These are phyloP conservation scores for Nannizziopsis barbatae DNA, from an alignment of 2,329 filamentous ascomycete species.

Conservation along the genomic window DNA sequence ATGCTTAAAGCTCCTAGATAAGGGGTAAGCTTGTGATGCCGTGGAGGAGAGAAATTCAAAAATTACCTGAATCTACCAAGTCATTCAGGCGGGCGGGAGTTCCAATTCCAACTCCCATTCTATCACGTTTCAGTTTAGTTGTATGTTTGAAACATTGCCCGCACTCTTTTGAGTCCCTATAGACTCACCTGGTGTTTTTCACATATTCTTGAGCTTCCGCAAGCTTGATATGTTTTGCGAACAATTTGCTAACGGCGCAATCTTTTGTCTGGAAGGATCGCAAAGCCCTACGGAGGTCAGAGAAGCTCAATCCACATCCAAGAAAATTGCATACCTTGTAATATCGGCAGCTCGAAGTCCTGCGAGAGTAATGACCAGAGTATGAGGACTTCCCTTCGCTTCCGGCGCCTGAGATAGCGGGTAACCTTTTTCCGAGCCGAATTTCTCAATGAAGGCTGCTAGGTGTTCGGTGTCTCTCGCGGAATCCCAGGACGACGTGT, in stretches of 20 bases:
- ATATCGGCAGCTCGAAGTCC: slow-evolving; percentile 79
- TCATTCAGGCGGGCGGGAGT: slow-evolving; percentile 76
- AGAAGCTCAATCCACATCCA: slow-evolving; percentile 13
- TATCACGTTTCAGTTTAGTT: slow-evolving; percentile 20
- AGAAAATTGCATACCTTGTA: slow-evolving; percentile 45
- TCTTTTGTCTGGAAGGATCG: slow-evolving; percentile 71
- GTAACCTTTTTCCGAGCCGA: slow-evolving; percentile 43
- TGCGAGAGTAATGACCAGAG: slow-evolving; percentile 73
- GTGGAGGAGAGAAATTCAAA: neutral
- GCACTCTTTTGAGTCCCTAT: neutral
- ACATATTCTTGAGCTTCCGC: slow-evolving; percentile 72
- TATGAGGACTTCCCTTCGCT: slow-evolving; percentile 66
- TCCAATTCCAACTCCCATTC: slow-evolving; percentile 78
- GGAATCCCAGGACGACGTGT: slow-evolving; percentile 65
- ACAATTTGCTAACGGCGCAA: slow-evolving; percentile 73
- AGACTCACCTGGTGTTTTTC: slow-evolving; percentile 44
- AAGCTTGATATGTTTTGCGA: slow-evolving; percentile 96
- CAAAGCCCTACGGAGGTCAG: slow-evolving; percentile 44
- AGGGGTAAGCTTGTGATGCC: slow-evolving; percentile 16
- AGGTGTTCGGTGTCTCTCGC: slow-evolving; percentile 60
- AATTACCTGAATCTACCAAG: slow-evolving; percentile 63
- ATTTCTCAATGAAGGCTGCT: slow-evolving; percentile 62
- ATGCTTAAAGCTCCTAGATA: slow-evolving; percentile 55
- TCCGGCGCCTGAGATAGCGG: slow-evolving; percentile 55
- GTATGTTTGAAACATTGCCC: slow-evolving; percentile 3